phyloP scores from a whole-genome alignment of 768 basidiomycete species.

The Clathrus columnatus region DNA sequence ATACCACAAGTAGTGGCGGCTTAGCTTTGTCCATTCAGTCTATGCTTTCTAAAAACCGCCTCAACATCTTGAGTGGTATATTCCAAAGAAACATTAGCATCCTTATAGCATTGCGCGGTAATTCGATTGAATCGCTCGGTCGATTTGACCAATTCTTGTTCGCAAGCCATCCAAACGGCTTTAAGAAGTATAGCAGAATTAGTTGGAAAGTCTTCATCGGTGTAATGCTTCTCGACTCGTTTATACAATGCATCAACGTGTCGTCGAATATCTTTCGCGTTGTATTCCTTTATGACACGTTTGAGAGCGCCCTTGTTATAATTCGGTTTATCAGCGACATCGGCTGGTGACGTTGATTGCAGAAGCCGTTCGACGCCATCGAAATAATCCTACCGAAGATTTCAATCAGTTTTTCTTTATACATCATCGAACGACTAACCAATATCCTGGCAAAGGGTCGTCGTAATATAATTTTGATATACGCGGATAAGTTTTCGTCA shows the following conservation, averaged over 20 bases:
- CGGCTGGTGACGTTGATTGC: slow-evolving; percentile 66
- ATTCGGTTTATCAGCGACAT: slow-evolving; percentile 63
- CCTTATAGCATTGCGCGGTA: slow-evolving; percentile 73
- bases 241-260: slow-evolving; percentile 78
- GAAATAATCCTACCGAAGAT: slow-evolving; percentile 71
- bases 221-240: slow-evolving; percentile 94
- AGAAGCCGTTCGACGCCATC: slow-evolving; percentile 86
- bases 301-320: slow-evolving; percentile 76
- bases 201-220: slow-evolving; percentile 33
- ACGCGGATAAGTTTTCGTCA: slow-evolving; percentile 80
- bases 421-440: slow-evolving; percentile 36
- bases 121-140: slow-evolving; percentile 60
- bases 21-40: slow-evolving; percentile 16
- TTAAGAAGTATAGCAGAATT: slow-evolving; percentile 48
- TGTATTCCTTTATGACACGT: slow-evolving; percentile 78
- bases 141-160: slow-evolving; percentile 69
- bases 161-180: slow-evolving; percentile 87
- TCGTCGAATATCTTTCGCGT: slow-evolving; percentile 83
- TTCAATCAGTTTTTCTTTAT: not conserved
- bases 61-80: slow-evolving; percentile 71
- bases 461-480: slow-evolving; percentile 79
- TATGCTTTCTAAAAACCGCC: slow-evolving; percentile 63
- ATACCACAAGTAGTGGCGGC: not conserved
- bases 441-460: slow-evolving; percentile 82
- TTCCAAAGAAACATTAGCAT: slow-evolving; percentile 63